Evolutionary conservation across 345 rosid species (phyloP).

Genomic region (Theobroma cacao): DNA sequence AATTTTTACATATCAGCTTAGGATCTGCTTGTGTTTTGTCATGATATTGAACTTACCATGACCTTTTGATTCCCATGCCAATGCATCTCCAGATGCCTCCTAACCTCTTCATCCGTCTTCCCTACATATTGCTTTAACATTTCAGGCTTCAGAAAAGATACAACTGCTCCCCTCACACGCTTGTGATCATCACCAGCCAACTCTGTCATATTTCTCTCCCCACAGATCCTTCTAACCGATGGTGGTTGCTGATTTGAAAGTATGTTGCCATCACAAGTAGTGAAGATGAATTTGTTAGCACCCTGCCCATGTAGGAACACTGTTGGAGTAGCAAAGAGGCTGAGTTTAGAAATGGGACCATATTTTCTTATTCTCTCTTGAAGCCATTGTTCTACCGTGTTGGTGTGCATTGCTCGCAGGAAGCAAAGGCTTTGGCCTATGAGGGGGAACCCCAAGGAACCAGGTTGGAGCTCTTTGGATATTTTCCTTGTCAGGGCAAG

Average conservation of each 20-base stretch:
- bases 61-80: conserved; percentile 39
- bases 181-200: conserved; percentile 42
- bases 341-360: conserved; percentile 38
- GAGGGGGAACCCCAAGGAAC: conserved; percentile 36
- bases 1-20: no score
- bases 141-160: conserved; percentile 48
- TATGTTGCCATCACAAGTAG: conserved; percentile 17
- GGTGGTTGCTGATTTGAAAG: conserved; percentile 26
- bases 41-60: conserved; percentile 12
- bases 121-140: conserved; percentile 46
- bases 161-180: conserved; percentile 37
- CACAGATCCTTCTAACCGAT: conserved; percentile 26
- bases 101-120: conserved; percentile 45
- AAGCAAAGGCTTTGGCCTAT: conserved; percentile 39
- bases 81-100: conserved; percentile 30
- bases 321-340: conserved; percentile 39
- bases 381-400: conserved; percentile 35
- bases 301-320: conserved; percentile 43
- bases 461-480: conserved; percentile 36
- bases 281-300: conserved; percentile 42
- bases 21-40: no score
- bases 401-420: conserved; percentile 22
- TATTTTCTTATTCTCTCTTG: conserved; percentile 25
- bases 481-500: conserved; percentile 8
- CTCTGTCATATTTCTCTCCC: conserved; percentile 31